These are phyloP conservation scores for Cyclocybe cylindracea DNA, from an alignment of 768 basidiomycete species.

Conservation along the genomic window DNA sequence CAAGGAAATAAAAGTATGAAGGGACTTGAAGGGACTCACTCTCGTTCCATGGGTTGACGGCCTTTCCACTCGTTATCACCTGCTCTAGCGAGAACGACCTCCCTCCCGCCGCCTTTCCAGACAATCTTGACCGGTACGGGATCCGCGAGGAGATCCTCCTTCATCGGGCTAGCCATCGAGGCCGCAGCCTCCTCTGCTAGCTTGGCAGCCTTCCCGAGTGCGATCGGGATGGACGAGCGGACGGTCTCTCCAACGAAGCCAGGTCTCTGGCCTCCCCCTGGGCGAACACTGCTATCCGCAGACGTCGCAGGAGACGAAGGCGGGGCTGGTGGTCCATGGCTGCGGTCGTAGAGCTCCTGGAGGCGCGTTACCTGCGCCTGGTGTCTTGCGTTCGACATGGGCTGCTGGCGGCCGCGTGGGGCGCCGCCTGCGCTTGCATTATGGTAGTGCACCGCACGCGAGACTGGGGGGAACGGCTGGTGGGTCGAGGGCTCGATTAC, in stretches of 20 bases:
- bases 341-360: constrained; percentile 45
- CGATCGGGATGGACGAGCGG: constrained; percentile 61
- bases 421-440: too few relatives aligned
- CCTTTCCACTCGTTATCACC: constrained; percentile 81
- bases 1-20: constrained; percentile 10
- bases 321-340: constrained; percentile 21
- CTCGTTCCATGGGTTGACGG: constrained; percentile 60
- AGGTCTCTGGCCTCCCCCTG: constrained; percentile 13
- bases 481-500: constrained; percentile 24
- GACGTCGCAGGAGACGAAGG: constrained; percentile 14
- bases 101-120: constrained; percentile 66
- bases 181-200: constrained; percentile 11
- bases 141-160: constrained; percentile 23
- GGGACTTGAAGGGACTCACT: constrained; percentile 41
- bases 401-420: constrained; percentile 5
- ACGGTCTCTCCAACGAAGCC: constrained; percentile 60
- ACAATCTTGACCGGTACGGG: constrained; percentile 52
- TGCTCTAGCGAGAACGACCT: constrained; percentile 68
- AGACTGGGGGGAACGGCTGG: constrained; percentile 21
- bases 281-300: too few relatives aligned
- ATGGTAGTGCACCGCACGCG: too few relatives aligned
- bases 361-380: constrained; percentile 36
- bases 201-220: constrained; percentile 29
- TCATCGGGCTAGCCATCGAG: constrained; percentile 7
- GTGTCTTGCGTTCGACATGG: constrained; percentile 23